Percentiles rank a stretch among this genome's conserved stretches.
Evolutionary conservation across 306 rosid genomes (phyloP).

Genomic region (Vigna hirtella): DNA sequence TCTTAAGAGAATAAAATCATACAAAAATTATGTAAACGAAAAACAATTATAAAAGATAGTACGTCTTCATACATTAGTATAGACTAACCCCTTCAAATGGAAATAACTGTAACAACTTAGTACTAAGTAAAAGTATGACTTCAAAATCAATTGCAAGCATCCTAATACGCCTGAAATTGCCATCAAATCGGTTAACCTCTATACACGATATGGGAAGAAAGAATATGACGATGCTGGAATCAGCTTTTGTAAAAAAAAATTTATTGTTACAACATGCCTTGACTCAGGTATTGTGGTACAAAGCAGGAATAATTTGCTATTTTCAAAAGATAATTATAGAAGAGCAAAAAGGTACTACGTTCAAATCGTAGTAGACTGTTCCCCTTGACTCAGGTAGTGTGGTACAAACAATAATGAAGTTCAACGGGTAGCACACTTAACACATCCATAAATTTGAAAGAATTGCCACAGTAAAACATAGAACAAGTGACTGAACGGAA

Average conservation of each 20-base stretch:
- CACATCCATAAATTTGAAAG: neutral
- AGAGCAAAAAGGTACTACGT: neutral
- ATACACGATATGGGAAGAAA: too few species aligned
- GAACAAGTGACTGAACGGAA: neutral
- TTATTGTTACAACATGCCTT: neutral
- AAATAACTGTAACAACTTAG: too few species aligned
- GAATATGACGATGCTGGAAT: neutral
- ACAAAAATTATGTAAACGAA: too few species aligned
- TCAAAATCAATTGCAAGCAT: too few species aligned
- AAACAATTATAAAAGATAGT: too few species aligned
- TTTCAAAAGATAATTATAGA: neutral
- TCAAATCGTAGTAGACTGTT: neutral
- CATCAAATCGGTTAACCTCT: too few species aligned
- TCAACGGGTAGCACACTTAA: neutral
- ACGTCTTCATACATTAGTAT: too few species aligned
- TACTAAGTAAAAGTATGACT: too few species aligned
- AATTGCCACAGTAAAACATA: neutral
- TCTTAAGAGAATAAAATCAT: too few species aligned
- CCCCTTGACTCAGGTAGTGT: neutral
- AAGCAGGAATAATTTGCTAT: neutral
- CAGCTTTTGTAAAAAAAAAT: neutral
- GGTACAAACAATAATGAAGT: slow-evolving; percentile 2
- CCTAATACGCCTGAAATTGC: too few species aligned
- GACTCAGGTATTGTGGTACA: neutral
- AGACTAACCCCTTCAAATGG: too few species aligned